A percentile compares a stretch with the other conserved stretches of the same genome.
Conservation (phyloP, 179 eudicot species). For the Pouteria campechiana region DNA sequence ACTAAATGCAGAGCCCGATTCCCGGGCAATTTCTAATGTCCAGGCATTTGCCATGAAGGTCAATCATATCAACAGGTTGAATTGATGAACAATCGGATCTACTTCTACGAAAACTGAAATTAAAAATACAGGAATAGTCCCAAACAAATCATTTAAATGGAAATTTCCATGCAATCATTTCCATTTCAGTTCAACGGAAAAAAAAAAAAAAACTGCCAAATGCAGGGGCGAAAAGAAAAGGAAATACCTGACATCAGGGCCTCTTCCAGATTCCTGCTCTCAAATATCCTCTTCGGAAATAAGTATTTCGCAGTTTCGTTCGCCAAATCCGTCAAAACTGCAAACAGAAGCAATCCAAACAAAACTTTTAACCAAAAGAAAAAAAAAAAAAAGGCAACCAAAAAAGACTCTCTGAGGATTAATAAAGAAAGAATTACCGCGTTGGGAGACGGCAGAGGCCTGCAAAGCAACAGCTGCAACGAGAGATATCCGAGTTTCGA, state of each 20-base stretch:
- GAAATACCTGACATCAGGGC: conserved; percentile 73
- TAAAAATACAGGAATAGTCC: no score
- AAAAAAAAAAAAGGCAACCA: conserved; percentile 1
- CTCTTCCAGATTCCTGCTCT: conserved; percentile 66
- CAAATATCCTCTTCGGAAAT: conserved; percentile 56
- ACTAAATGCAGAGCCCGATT: no score
- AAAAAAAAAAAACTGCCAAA: no score
- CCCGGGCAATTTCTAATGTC: no score
- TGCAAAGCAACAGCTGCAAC: conserved; percentile 77
- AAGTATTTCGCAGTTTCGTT: conserved; percentile 62
- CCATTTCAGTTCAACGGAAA: no score
- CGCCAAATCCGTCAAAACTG: conserved; percentile 60
- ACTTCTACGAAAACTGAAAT: no score
- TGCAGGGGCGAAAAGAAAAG: no score
- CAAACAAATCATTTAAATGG: no score
- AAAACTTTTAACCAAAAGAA: neutral
- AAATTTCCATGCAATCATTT: no score
- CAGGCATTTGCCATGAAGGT: no score
- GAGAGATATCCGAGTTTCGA: conserved; percentile 77
- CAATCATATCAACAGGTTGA: no score
- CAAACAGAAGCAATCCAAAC: neutral
- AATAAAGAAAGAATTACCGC: conserved; percentile 24
- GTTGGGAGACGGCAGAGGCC: conserved; percentile 57
- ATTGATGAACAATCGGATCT: no score
- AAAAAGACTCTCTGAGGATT: neutral